Evolutionary conservation across 2,329 filamentous ascomycete species (phyloP), one percentile per base, ranked within the genome.

Genomic region (Exophiala aquamarina): DNA sequence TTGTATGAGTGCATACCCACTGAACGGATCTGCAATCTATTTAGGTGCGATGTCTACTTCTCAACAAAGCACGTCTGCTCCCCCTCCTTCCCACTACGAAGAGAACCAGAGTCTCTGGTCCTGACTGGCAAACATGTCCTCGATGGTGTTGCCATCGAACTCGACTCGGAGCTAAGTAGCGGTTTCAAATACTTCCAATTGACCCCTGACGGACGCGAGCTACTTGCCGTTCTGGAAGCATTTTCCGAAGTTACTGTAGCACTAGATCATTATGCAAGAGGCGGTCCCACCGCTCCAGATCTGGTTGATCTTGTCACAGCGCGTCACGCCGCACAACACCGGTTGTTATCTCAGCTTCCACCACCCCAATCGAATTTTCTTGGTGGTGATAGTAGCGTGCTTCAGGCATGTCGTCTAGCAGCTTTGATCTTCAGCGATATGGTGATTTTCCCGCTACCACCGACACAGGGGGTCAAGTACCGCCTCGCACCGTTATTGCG

Each of bases 31-130:
- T 29, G 34, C 43, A 39, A 7, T 20, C 17, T 34, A 7, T 42
- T 32, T 14, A 55, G 52, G 35, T 49, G 46, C 21, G 52, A 55
- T 44, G 11, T 55, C 11, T 55, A 52, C 28, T 55, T 55, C 33
- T 42, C 52, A 9, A 41, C 52, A 11, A 50, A 52, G 37, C 33
- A 50, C 32, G 34, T 23, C 13, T 26, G 38, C 23, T 36, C 32
- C 20, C 49, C 52, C 14, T 17, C 13, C 17, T 55, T 50, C 40
- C 19, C 43, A 14, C 41, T 48, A 33, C 46, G 40, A 14, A 33
- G 28, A 7, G 34, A 38, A 17, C 35, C 32, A 8, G 15, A 20
- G 15, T 52, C 49, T 8, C 46, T 48, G 17, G 41, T 55, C 26
- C 17, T 39, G 3, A 49, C 26, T 9, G 52, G 52, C n/a, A 50